Evolutionary conservation across 2,329 filamentous ascomycete genomes (phyloP).

Genomic region (Alternaria incomplexa): DNA sequence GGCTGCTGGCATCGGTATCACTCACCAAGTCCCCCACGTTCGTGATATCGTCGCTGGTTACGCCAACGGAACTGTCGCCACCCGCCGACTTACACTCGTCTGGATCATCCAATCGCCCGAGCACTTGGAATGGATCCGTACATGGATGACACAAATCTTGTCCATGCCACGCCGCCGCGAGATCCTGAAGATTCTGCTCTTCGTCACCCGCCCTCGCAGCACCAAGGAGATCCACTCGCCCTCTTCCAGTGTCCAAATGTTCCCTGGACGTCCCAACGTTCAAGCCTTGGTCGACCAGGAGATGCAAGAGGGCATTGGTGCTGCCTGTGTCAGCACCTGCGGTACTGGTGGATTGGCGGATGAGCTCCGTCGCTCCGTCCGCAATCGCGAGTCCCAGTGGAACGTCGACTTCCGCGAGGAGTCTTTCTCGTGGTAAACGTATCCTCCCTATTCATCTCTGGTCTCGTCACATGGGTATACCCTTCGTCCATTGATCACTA

Average conservation of each 20-base stretch:
- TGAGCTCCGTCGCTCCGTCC: conserved; percentile 72
- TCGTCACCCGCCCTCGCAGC: conserved; percentile 85
- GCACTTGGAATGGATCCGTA: conserved; percentile 89
- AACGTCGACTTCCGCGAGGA: conserved; percentile 82
- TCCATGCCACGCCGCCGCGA: conserved; percentile 81
- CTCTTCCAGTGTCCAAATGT: conserved; percentile 85
- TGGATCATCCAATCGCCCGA: conserved; percentile 94
- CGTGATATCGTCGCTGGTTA: conserved; percentile 65
- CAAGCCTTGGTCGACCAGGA: conserved; percentile 80
- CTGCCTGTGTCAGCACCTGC: conserved; percentile 85
- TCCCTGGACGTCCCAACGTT: conserved; percentile 85
- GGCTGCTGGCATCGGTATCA: conserved; percentile 92
- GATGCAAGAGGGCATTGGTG: conserved; percentile 80
- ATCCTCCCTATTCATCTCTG: conserved; percentile 1
- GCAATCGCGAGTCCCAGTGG: conserved; percentile 67
- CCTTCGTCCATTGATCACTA: conserved; percentile 18
- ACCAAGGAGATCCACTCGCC: conserved; percentile 80
- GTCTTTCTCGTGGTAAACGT: conserved; percentile 68
- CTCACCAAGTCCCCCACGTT: conserved; percentile 89
- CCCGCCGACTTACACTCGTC: conserved; percentile 79
- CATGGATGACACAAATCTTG: conserved; percentile 88
- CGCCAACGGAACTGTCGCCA: conserved; percentile 76
- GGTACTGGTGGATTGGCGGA: conserved; percentile 77
- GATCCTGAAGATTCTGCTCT: conserved; percentile 83
- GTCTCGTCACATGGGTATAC: conserved; percentile 20